These are phyloP conservation scores for Macrophomina pseudophaseolina DNA, from an alignment of 2,329 filamentous ascomycete genomes.

Conservation along the genomic window DNA sequence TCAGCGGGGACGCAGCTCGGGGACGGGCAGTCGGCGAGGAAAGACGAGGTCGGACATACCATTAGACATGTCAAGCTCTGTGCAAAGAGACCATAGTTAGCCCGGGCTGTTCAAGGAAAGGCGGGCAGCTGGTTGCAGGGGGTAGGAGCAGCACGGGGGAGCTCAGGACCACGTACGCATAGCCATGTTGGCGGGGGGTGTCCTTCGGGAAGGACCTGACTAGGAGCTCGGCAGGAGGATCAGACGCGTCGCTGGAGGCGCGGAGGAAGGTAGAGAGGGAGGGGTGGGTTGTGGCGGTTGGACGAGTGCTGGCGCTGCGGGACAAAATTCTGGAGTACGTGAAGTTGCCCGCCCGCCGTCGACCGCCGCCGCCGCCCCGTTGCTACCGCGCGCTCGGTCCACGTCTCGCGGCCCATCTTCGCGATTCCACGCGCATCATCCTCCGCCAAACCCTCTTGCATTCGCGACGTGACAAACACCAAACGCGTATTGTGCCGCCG, in stretches of 20 bases:
- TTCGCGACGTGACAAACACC: slow-evolving; percentile 6
- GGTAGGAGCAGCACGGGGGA: slow-evolving; percentile 26
- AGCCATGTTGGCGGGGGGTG: slow-evolving; percentile 37
- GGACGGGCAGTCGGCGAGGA: neutral
- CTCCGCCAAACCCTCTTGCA: slow-evolving; percentile 22
- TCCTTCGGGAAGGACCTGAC: slow-evolving; percentile 5
- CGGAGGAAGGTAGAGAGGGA: neutral
- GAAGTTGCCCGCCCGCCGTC: slow-evolving; percentile 12
- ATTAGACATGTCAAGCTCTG: slow-evolving; percentile 83
- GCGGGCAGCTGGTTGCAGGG: slow-evolving; percentile 21
- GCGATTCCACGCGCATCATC: slow-evolving; percentile 16
- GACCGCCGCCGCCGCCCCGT: slow-evolving; percentile 1
- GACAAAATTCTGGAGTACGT: slow-evolving; percentile 27
- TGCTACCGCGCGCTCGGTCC: slow-evolving; percentile 11
- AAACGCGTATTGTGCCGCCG: neutral
- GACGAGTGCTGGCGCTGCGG: slow-evolving; percentile 19
- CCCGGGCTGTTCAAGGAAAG: slow-evolving; percentile 4
- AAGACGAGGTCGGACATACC: slow-evolving; percentile 59
- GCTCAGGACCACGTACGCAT: slow-evolving; percentile 44
- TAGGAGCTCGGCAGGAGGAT: slow-evolving; percentile 2
- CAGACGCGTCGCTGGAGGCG: slow-evolving; percentile 13
- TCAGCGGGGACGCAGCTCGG: slow-evolving; percentile 22
- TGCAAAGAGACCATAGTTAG: slow-evolving; percentile 35
- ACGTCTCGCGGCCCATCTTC: slow-evolving; percentile 20
- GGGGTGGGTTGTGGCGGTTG: slow-evolving; percentile 5